A percentile compares a stretch with the other conserved stretches of the same genome.
phyloP scores from a whole-genome alignment of 1,284 basidiomycete species.

The Golubevia pallescens region DNA sequence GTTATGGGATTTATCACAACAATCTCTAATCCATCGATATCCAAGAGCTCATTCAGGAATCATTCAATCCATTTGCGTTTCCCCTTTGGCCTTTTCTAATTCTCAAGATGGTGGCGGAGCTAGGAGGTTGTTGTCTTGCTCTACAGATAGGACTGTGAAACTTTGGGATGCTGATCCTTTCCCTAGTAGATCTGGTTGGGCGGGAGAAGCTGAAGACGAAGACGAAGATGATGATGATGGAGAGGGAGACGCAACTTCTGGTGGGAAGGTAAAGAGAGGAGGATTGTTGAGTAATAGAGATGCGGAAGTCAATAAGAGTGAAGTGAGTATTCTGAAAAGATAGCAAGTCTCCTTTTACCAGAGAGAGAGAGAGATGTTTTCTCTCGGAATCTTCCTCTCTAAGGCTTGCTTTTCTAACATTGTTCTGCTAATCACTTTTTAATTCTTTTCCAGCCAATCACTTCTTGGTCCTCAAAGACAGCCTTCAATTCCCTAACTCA shows the following conservation, averaged over 20 bases:
- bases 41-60: slow-evolving; percentile 89
- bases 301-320: slow-evolving; percentile 29
- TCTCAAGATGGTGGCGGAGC: slow-evolving; percentile 65
- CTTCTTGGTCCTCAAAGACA: slow-evolving; percentile 47
- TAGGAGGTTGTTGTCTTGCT: slow-evolving; percentile 82
- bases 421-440: slow-evolving; percentile 5
- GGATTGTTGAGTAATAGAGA: slow-evolving; percentile 45
- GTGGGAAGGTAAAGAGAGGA: slow-evolving; percentile 31
- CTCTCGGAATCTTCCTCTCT: neutral
- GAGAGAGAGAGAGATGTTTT: no score
- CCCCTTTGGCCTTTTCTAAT: slow-evolving; percentile 68
- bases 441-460: slow-evolving; percentile 25
- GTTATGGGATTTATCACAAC: slow-evolving; percentile 80
- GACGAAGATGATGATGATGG: slow-evolving; percentile 65
- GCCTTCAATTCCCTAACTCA: slow-evolving; percentile 84
- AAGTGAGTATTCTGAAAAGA: slow-evolving; percentile 15
- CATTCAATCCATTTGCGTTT: slow-evolving; percentile 76
- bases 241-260: slow-evolving; percentile 36
- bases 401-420: neutral
- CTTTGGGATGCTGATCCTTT: slow-evolving; percentile 74
- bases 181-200: slow-evolving; percentile 62
- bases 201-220: slow-evolving; percentile 44
- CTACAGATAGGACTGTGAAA: slow-evolving; percentile 88
- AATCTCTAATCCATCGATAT: slow-evolving; percentile 74
- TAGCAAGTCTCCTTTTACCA: neutral